These are phyloP conservation scores for Ilyonectria robusta DNA, from an alignment of 2,329 filamentous ascomycete genomes.

Conservation along the genomic window DNA sequence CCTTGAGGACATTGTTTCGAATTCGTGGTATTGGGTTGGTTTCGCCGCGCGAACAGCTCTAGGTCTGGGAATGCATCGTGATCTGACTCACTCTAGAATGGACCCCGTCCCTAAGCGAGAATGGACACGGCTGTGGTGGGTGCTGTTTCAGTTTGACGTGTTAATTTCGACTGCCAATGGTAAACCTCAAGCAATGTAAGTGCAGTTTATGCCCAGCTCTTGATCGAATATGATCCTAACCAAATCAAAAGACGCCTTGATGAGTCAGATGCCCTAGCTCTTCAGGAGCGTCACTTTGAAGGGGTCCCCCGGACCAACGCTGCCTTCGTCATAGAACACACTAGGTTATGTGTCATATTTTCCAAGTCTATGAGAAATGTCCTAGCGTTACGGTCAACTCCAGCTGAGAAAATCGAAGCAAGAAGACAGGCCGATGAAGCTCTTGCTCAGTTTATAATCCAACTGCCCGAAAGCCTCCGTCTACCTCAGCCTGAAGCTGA, in stretches of 20 bases:
- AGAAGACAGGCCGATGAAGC: conserved; percentile 49
- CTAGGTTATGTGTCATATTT: conserved; percentile 65
- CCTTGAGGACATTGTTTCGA: conserved; percentile 68
- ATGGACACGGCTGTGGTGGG: conserved; percentile 59
- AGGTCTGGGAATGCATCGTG: conserved; percentile 67
- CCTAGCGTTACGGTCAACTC: conserved; percentile 43
- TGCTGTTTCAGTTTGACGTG: conserved; percentile 57
- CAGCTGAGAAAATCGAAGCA: conserved; percentile 45
- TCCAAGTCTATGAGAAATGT: conserved; percentile 53
- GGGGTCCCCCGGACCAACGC: conserved; percentile 55
- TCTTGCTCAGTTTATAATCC: conserved; percentile 49
- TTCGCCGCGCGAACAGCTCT: conserved; percentile 66
- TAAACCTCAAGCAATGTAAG: conserved; percentile 64
- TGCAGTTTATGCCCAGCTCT: not conserved
- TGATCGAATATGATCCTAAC: not conserved
- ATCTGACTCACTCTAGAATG: conserved; percentile 49
- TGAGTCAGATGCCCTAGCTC: conserved; percentile 63
- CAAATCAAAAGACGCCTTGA: conserved; percentile 57
- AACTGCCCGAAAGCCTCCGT: conserved; percentile 48
- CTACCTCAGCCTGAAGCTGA: conserved; percentile 38
- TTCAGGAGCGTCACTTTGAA: conserved; percentile 62
- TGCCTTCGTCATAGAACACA: conserved; percentile 63
- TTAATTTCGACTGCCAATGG: conserved; percentile 59
- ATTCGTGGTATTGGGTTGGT: conserved; percentile 68
- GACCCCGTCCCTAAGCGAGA: conserved; percentile 51